Conservation (phyloP, 768 basidiomycete species). For the Trametes coccinea region DNA sequence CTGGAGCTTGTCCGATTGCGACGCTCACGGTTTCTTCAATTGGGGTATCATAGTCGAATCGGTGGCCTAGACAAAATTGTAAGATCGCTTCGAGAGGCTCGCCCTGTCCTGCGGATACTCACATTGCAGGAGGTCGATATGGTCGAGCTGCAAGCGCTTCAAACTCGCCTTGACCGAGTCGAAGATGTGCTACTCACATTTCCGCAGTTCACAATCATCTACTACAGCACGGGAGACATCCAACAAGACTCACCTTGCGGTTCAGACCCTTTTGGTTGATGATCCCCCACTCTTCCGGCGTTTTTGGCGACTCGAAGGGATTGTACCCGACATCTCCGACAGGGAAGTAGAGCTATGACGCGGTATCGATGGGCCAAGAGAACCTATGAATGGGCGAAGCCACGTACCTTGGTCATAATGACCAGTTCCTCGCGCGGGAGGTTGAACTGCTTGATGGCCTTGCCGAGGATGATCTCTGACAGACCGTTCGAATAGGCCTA, state of each 20-base stretch:
- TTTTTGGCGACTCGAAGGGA: neutral
- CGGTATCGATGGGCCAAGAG: neutral
- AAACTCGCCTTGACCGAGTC: constrained; percentile 64
- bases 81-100: too few species aligned
- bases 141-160: constrained; percentile 70
- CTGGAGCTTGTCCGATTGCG: neutral
- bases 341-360: constrained; percentile 21
- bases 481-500: constrained; percentile 42
- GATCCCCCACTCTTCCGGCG: constrained; percentile 32
- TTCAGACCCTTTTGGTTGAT: constrained; percentile 38
- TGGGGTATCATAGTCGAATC: constrained; percentile 30
- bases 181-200: constrained; percentile 60
- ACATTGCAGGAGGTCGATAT: constrained; percentile 77
- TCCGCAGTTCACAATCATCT: neutral
- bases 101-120: constrained; percentile 14
- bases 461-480: constrained; percentile 47
- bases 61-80: neutral
- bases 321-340: constrained; percentile 6
- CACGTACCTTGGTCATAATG: constrained; percentile 49
- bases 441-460: constrained; percentile 45
- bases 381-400: neutral
- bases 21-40: constrained; percentile 33
- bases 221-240: neutral
- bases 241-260: constrained; percentile 29
- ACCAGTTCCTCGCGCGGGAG: constrained; percentile 51